Base-by-base conservation (phyloP, 371 early-diverging fungal genomes). In the Mucor ambiguus region DNA sequence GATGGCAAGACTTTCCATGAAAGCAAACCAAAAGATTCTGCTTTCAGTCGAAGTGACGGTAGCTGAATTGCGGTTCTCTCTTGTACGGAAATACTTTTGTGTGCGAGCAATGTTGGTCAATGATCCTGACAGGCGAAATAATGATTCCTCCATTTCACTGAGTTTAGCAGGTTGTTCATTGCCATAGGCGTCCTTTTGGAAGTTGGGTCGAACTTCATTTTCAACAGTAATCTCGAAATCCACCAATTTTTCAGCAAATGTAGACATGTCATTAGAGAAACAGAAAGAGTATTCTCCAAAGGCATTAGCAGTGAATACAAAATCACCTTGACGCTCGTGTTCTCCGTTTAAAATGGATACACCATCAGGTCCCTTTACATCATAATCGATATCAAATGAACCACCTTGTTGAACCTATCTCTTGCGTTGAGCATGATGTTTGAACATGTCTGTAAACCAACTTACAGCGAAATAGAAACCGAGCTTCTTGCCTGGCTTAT, bases 381-480 rank as follows among this genome's bases (percentile, higher is more conserved):
- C 87, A 66, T 88, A 95, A 78, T 97, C 96, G 26, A 96, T 88
- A 73, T 97, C 97, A 72, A 96, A 97, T 44, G 87, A 79, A 63
- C 97, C 97, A 44, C 97, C 97, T 61, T 89, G 83, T 64, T 66
- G 72, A 38, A 68, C 69, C 68, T 67, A 46, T 56, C 55, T 10
- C n/a, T 9, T 12, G 52, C 1, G 0, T 33, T 41, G 41, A 41
- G 29, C 30, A 33, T 57, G 16, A 35, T 62, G 20, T 43, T 44
- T 64, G 69, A 67, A 71, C 5, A 26, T 28, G 7, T 14, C 52
- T 16, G 24, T 16, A 61, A 62, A 63, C 61, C 63, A 72, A 43
- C 91, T 79, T 89, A 96, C 98, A 32, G 97, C 94, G 89, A 96
- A 97, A 83, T 96, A 98, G 74, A 98, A 95, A 26, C 93, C 91